These are phyloP conservation scores for Musa itinerans DNA, from an alignment of 176 grass and related monocot genomes.

Conservation along the genomic window DNA sequence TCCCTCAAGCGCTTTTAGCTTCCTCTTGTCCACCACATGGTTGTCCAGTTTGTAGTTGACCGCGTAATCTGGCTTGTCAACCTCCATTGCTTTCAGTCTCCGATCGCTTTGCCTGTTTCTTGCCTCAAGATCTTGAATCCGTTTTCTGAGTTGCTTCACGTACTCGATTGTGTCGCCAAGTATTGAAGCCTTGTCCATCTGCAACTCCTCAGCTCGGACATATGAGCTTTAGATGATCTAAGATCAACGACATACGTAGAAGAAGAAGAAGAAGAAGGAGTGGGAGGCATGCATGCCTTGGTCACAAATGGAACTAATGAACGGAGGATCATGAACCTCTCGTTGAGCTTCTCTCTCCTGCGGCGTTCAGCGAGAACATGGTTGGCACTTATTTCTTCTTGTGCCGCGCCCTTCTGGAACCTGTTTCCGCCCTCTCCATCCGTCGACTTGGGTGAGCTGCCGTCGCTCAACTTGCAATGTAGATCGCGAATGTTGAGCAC, in stretches of 20 bases:
- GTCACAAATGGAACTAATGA: constrained; percentile 88
- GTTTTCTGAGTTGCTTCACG: constrained; percentile 61
- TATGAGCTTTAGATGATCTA: too few species aligned
- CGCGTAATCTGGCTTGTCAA: background rate
- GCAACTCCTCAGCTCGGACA: background rate
- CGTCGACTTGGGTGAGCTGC: constrained; percentile 23
- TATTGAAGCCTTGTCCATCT: constrained; percentile 89
- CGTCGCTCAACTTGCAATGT: constrained; percentile 15
- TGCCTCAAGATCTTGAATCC: constrained; percentile 68
- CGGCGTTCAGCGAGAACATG: constrained; percentile 71
- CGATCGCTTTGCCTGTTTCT: constrained; percentile 17
- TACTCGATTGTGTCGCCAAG: constrained; percentile 82
- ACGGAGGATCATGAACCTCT: constrained; percentile 65
- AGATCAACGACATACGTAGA: background rate
- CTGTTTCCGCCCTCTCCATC: constrained; percentile 23
- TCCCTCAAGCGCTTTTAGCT: constrained; percentile 16
- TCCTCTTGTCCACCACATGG: constrained; percentile 15
- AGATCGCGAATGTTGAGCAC: constrained; percentile 23
- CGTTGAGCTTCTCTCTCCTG: constrained; percentile 84
- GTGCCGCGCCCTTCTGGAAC: constrained; percentile 10
- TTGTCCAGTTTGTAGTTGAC: too few species aligned
- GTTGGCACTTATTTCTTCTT: constrained; percentile 46
- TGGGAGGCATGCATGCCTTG: constrained; percentile 31
- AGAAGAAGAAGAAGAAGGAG: background rate
- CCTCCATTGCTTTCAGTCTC: constrained; percentile 9